phyloP scores from a whole-genome alignment of 768 basidiomycete species.

The Leucocoprinus sp. region DNA sequence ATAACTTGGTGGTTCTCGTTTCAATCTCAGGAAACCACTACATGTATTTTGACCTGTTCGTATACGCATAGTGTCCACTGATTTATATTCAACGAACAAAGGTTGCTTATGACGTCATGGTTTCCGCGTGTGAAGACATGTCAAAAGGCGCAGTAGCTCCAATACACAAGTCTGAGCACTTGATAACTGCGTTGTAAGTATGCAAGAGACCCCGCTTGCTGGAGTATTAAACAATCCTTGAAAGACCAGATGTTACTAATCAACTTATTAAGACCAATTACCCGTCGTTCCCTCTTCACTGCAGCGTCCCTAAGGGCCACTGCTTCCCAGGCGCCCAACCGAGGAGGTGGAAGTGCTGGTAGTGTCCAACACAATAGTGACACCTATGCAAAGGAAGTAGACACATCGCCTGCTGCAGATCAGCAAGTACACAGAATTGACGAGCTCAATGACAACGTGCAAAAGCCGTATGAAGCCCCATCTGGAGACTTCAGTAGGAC shows the following conservation, averaged over 20 bases:
- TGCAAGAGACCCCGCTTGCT: not conserved
- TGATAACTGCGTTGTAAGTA: not conserved
- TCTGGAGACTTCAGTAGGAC: constrained; percentile 9
- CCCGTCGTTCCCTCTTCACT: constrained; percentile 1
- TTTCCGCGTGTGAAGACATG: constrained; percentile 9
- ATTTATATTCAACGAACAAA: not conserved
- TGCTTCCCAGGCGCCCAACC: not conserved
- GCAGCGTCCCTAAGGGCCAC: not conserved
- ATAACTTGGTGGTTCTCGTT: not conserved
- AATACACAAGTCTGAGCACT: not conserved
- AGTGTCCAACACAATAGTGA: constrained; percentile 15
- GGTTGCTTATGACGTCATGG: constrained; percentile 3
- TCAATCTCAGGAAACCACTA: constrained; percentile 3
- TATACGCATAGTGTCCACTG: constrained; percentile 6
- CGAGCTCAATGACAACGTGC: constrained; percentile 14
- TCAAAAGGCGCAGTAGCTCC: not conserved
- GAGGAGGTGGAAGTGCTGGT: not conserved
- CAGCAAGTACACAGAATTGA: constrained; percentile 17
- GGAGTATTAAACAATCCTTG: not conserved
- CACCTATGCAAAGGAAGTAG: constrained; percentile 17
- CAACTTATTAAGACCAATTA: not conserved
- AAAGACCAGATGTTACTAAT: constrained; percentile 3
- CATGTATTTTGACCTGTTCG: constrained; percentile 2
- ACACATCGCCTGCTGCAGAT: constrained; percentile 14
- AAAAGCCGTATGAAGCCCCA: constrained; percentile 14